These are phyloP conservation scores for Phytophthora citricola DNA, from an alignment of 352 stramenopile species.

Conservation along the genomic window DNA sequence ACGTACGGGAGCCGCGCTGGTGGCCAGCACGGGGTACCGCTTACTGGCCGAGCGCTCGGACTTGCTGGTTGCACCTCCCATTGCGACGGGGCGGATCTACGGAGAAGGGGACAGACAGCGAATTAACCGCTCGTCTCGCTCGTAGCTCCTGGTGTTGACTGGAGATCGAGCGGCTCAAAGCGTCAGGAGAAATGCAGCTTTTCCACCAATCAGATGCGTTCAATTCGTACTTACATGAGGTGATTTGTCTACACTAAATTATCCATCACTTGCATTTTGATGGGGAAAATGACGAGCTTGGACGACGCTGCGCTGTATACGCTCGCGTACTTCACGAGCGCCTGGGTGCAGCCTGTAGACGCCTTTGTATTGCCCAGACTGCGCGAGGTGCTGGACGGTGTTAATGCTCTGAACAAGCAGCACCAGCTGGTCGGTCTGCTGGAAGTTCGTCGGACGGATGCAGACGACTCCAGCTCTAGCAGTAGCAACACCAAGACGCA, in stretches of 20 bases:
- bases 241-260: conserved; percentile 21
- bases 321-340: conserved; percentile 52
- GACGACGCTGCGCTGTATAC: conserved; percentile 43
- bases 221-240: conserved; percentile 19
- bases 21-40: conserved; percentile 72
- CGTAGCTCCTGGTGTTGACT: conserved; percentile 32
- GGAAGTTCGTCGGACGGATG: conserved; percentile 29
- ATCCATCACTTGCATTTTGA: background rate
- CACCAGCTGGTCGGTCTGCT: conserved; percentile 31
- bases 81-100: conserved; percentile 28
- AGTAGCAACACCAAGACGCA: conserved; percentile 13
- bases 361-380: conserved; percentile 35
- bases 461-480: background rate
- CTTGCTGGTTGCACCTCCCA: conserved; percentile 64
- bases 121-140: conserved; percentile 16
- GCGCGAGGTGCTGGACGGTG: conserved; percentile 5
- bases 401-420: conserved; percentile 13
- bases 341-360: conserved; percentile 50
- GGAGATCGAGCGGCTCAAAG: conserved; percentile 40
- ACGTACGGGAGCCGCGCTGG: conserved; percentile 66
- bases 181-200: conserved; percentile 10
- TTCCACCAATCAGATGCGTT: conserved; percentile 20
- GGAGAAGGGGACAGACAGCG: conserved; percentile 24
- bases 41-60: conserved; percentile 19
- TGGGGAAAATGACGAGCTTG: conserved; percentile 23